These are phyloP conservation scores for Rhynchosporium secalis DNA, from an alignment of 2,329 filamentous ascomycete genomes.

Conservation along the genomic window DNA sequence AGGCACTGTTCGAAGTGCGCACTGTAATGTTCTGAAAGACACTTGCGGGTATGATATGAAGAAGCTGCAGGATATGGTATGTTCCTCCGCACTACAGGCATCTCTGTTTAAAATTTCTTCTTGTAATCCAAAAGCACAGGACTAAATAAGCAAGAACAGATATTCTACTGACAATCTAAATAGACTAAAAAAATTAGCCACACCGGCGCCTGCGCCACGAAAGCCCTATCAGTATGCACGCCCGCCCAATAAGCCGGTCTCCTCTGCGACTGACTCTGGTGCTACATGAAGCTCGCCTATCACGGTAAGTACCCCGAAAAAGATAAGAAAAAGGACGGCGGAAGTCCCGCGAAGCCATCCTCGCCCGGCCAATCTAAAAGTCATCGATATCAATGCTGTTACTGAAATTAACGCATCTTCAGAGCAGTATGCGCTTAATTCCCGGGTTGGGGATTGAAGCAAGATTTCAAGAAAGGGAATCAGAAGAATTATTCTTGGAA, in stretches of 20 bases:
- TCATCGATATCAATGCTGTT: not conserved
- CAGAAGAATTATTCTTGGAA: slow-evolving; percentile 1
- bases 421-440: not conserved
- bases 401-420: not conserved
- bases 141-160: not conserved
- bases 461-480: too few relatives aligned
- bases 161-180: not conserved
- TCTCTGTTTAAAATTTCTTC: too few relatives aligned
- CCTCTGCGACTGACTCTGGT: slow-evolving; percentile 15
- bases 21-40: slow-evolving; percentile 16
- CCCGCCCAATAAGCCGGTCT: slow-evolving; percentile 20
- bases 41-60: not conserved
- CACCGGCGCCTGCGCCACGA: slow-evolving; percentile 15
- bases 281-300: slow-evolving; percentile 16
- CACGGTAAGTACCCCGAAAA: not conserved
- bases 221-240: slow-evolving; percentile 19
- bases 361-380: not conserved
- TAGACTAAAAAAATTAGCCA: slow-evolving; percentile 24
- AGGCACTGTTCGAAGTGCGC: slow-evolving; percentile 12
- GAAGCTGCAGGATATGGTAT: slow-evolving; percentile 1
- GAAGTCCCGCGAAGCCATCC: not conserved
- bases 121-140: not conserved
- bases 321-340: not conserved
- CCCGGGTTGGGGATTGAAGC: not conserved
- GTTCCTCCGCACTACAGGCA: not conserved